Evolutionary conservation across 768 basidiomycete genomes (phyloP), one percentile per base, ranked within the genome.

Genomic region (Calocybe indica): DNA sequence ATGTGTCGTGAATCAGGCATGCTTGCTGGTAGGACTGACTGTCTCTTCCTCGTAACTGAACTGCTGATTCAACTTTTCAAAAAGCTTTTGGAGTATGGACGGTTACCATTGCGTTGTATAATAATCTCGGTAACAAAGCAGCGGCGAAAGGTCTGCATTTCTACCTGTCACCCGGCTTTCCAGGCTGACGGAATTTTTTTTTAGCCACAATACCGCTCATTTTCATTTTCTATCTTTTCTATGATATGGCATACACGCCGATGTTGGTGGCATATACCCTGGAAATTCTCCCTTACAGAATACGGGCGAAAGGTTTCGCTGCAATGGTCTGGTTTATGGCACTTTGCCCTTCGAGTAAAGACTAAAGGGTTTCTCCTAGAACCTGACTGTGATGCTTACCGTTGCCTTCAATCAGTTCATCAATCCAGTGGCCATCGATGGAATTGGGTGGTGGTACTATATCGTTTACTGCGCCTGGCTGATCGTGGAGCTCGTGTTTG

Each of bases 251-350:
- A 28, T 90, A 89, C 60, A 83, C 83, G 1, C 88, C 90, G 5
- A 75, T 92, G 65, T 68, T 86, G 22, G 67, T 76, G 12, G 69
- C 72, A 5, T 76, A 80, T 54, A 74, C 77, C 5, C 68, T 92
- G 48, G 92, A 93, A 61, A 91, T 93, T 53, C 63, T 92, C 3
- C 90, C 89, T 0, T 89, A 80, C 64, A 74, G 71, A 49, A 82
- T 92, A 49, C 82, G 91, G 44, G 89, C 89, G 7, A 88, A 82
- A 56, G 88, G 88, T 0, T 83, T 88, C 51, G 82, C 86, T 6
- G 59, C 87, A 33, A 87, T 89, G 82, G 83, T 82, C 49, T 13
- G 36, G 12, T 39, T 30, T 6, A 30, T 13, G 12, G 5, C 40
- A 34, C 28, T 14, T 34, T 34, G 1, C 41, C 14, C 37, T 32